Evolutionary conservation across 2,329 filamentous ascomycete genomes (phyloP), one percentile per base, ranked within the genome.

Genomic region (Ophiognomonia clavigignenti-juglandacearum): DNA sequence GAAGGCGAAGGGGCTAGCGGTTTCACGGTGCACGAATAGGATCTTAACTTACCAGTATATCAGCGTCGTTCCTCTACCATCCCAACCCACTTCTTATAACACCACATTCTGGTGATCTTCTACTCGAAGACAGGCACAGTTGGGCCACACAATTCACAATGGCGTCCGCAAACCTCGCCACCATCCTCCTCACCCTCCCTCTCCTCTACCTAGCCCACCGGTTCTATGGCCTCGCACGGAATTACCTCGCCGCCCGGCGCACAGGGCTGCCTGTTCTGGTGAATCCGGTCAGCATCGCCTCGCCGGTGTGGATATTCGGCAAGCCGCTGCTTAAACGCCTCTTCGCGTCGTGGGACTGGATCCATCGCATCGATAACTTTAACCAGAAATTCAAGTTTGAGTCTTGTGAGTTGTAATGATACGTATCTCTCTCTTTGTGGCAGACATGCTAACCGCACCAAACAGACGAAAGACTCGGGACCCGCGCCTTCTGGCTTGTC

Each of bases 251-350:
- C 4, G 63, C 63, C 11, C 56, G 56, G 37, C 58, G 45, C 6
- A 56, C 63, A 14, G 61, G 62, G 14, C 42, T 63, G 2, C 63
- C 61, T 16, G 55, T 65, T 8, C 59, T 60, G 11, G 23, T 65
- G 34, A 59, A 65, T 7, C 61, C 58, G 14, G 57, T 66, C 45
- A 56, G 54, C 44, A 3, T 38, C 23, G 11, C 19, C 24, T 45
- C 43, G 23, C 34, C 34, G 4, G 14, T 22, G 16, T 45, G 43
- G 43, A 8, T 45, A 9, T 14, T 45, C 34, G 37, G 37, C 24
- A 19, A 36, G 13, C 24, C 24, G 7, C 18, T 31, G 2, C 9
- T 45, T 5, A 16, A 13, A 5, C 18, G 26, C 10, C 11, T 45
- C 26, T 45, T 45, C 27, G 43, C 35, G 4, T 23, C 24, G 16